Evolutionary conservation across 345 rosid species (phyloP).

Genomic region (Lumnitzera racemosa): DNA sequence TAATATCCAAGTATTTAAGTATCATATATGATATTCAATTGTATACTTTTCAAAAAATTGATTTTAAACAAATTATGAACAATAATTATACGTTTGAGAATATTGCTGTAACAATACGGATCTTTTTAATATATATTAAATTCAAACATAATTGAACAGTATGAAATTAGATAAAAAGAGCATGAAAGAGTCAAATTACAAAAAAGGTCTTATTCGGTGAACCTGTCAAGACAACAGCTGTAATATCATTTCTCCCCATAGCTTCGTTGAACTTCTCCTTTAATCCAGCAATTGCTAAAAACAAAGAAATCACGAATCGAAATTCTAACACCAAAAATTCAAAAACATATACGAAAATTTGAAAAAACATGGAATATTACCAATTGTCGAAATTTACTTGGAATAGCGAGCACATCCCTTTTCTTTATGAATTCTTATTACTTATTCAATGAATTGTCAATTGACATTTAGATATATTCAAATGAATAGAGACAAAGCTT

Average conservation of each 20-base stretch:
- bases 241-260: constrained; percentile 58
- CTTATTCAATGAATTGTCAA: too few species aligned
- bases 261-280: constrained; percentile 71
- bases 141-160: not conserved
- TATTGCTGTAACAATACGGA: too few species aligned
- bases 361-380: not conserved
- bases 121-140: too few species aligned
- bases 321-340: not conserved
- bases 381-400: constrained; percentile 28
- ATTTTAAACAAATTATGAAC: too few species aligned
- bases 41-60: too few species aligned
- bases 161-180: not conserved
- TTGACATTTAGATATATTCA: too few species aligned
- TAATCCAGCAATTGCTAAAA: constrained; percentile 60
- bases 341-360: not conserved
- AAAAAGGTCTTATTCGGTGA: not conserved
- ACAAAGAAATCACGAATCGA: not conserved
- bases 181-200: not conserved
- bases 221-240: constrained; percentile 86
- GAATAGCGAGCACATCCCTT: constrained; percentile 51
- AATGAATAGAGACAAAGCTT: too few species aligned
- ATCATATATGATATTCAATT: too few species aligned
- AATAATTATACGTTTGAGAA: too few species aligned
- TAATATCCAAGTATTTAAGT: too few species aligned
- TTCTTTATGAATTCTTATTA: too few species aligned